phyloP scores from a whole-genome alignment of 1,284 basidiomycete species.

The Malassezia caprae region DNA sequence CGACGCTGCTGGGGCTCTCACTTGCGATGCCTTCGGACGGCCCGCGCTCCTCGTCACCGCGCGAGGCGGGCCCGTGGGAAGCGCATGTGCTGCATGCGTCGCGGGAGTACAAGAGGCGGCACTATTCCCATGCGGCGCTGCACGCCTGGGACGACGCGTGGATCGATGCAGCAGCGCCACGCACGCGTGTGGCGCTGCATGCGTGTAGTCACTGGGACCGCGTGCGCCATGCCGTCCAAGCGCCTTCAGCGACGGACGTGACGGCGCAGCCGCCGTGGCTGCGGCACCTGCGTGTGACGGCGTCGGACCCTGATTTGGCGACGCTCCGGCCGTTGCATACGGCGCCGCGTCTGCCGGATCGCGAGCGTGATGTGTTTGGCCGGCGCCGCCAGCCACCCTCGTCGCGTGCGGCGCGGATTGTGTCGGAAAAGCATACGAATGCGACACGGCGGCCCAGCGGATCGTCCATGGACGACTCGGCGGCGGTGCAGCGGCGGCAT shows the following conservation, averaged over 20 bases:
- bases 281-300: neutral
- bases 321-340: neutral
- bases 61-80: neutral
- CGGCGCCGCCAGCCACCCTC: neutral
- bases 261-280: neutral
- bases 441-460: constrained; percentile 5
- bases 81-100: neutral
- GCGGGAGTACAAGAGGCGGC: constrained; percentile 7
- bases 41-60: neutral
- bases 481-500: constrained; percentile 9
- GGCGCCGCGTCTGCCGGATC: neutral
- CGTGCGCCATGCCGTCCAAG: neutral
- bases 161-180: neutral
- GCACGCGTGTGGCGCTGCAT: neutral
- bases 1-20: constrained; percentile 5
- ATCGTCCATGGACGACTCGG: constrained; percentile 11
- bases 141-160: constrained; percentile 1
- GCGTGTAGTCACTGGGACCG: neutral
- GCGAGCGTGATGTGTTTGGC: constrained; percentile 8
- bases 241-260: neutral
- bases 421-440: constrained; percentile 1
- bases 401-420: constrained; percentile 1
- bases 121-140: neutral
- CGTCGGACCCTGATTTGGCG: neutral
- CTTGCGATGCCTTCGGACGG: neutral